Percentiles rank a stretch among this genome's conserved stretches.
Conservation (phyloP, 2,329 filamentous ascomycete genomes). For the Cytospora chrysosperma region DNA sequence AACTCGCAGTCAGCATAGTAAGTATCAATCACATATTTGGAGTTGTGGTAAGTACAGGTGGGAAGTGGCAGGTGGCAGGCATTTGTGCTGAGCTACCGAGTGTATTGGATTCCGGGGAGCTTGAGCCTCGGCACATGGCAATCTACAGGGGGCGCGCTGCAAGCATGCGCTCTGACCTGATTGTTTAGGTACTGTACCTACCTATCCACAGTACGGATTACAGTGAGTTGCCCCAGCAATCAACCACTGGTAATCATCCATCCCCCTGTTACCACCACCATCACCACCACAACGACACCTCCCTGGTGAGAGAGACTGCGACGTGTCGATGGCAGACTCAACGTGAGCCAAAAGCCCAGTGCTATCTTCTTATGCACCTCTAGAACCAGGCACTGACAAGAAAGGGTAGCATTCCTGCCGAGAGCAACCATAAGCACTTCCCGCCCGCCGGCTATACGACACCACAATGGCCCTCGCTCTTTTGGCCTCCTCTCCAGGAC, state of each 20-base stretch:
- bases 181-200: not conserved
- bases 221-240: not conserved
- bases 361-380: not conserved
- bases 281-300: not conserved
- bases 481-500: slow-evolving; percentile 61
- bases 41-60: not conserved
- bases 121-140: slow-evolving; percentile 32
- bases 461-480: slow-evolving; percentile 78
- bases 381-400: not conserved
- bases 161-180: not conserved
- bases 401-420: slow-evolving; percentile 17
- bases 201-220: no score
- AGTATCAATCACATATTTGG: not conserved
- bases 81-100: not conserved
- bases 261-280: slow-evolving; percentile 9
- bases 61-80: not conserved
- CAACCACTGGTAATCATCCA: not conserved
- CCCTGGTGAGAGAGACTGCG: not conserved
- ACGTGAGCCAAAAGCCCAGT: not conserved
- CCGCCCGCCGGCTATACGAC: slow-evolving; percentile 59
- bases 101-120: slow-evolving; percentile 5
- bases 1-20: not conserved
- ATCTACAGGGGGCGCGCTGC: not conserved
- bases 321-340: slow-evolving; percentile 7
- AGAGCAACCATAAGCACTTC: slow-evolving; percentile 25